Evolutionary conservation across 345 rosid genomes (phyloP).

Genomic region (Salix purpurea): DNA sequence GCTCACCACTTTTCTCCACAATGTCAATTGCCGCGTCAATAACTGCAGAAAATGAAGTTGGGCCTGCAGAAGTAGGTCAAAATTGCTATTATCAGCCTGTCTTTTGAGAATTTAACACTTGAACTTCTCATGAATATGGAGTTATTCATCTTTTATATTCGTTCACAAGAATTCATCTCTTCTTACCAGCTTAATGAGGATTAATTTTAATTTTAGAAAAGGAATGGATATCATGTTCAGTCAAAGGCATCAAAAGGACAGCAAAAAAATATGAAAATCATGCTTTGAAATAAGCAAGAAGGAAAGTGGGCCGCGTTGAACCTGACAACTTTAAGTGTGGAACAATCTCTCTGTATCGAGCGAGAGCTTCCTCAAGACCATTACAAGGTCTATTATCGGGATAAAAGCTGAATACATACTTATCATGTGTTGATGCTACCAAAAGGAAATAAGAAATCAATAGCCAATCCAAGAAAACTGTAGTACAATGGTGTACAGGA

Average conservation of each 20-base stretch:
- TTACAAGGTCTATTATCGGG: slow-evolving; percentile 54
- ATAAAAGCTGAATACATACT: slow-evolving; percentile 71
- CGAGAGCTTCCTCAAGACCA: slow-evolving; percentile 75
- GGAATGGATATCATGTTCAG: background rate
- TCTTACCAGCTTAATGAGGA: background rate
- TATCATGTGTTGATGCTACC: slow-evolving; percentile 75
- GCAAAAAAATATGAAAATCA: background rate
- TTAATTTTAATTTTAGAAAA: background rate
- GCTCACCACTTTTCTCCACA: slow-evolving; percentile 66
- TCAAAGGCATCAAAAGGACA: background rate
- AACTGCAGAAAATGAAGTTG: slow-evolving; percentile 92
- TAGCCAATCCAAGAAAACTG: slow-evolving; percentile 6
- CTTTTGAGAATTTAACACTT: background rate
- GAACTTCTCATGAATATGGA: slow-evolving; percentile 1
- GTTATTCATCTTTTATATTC: background rate
- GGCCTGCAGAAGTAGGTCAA: slow-evolving; percentile 43
- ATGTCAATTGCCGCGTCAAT: slow-evolving; percentile 82
- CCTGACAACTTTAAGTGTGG: slow-evolving; percentile 76
- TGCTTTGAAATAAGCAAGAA: slow-evolving; percentile 8
- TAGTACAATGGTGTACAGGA: background rate
- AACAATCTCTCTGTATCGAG: slow-evolving; percentile 71
- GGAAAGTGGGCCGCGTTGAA: slow-evolving; percentile 19
- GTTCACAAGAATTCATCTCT: background rate
- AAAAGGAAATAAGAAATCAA: slow-evolving; percentile 16
- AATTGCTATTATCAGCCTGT: background rate